A percentile compares a stretch with the other conserved stretches of the same genome.
These are phyloP conservation scores for Globisporangium cederbergense DNA, from an alignment of 352 stramenopile genomes.

Conservation along the genomic window DNA sequence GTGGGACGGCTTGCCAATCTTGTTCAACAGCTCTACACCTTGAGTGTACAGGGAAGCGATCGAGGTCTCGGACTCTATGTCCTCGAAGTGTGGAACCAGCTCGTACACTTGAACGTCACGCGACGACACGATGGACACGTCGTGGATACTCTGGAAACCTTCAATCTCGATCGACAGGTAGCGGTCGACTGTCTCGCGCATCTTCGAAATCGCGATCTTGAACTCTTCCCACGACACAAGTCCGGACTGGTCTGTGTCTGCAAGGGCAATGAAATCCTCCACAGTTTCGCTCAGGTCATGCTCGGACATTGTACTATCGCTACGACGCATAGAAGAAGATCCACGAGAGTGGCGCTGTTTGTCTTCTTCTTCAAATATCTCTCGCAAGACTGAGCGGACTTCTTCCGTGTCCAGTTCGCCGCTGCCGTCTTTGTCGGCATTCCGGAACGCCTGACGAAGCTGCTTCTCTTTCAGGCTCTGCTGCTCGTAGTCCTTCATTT, in stretches of 20 bases:
- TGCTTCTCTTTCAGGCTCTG: constrained; percentile 87
- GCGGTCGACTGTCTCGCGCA: constrained; percentile 56
- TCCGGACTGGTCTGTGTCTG: constrained; percentile 74
- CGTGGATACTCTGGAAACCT: constrained; percentile 61
- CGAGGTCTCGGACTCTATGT: constrained; percentile 64
- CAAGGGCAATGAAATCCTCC: constrained; percentile 75
- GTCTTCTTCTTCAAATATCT: constrained; percentile 72
- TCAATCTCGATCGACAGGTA: constrained; percentile 79
- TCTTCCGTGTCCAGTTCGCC: constrained; percentile 77
- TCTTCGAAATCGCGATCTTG: constrained; percentile 79
- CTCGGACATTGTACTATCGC: constrained; percentile 55
- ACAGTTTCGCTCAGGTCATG: constrained; percentile 52
- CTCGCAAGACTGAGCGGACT: constrained; percentile 64
- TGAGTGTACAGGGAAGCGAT: constrained; percentile 67
- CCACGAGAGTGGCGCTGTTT: constrained; percentile 29
- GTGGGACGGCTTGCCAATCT: constrained; percentile 48
- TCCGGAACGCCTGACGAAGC: constrained; percentile 69
- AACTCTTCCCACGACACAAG: constrained; percentile 87
- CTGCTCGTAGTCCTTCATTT: constrained; percentile 64
- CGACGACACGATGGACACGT: constrained; percentile 62
- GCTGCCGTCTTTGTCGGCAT: constrained; percentile 71
- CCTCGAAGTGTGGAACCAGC: constrained; percentile 66
- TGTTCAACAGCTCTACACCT: constrained; percentile 63
- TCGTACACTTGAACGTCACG: constrained; percentile 79
- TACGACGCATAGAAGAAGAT: constrained; percentile 20